Evolutionary conservation across 495 filamentous ascomycete species (phyloP).

Genomic region (Aspergillus homomorphus): DNA sequence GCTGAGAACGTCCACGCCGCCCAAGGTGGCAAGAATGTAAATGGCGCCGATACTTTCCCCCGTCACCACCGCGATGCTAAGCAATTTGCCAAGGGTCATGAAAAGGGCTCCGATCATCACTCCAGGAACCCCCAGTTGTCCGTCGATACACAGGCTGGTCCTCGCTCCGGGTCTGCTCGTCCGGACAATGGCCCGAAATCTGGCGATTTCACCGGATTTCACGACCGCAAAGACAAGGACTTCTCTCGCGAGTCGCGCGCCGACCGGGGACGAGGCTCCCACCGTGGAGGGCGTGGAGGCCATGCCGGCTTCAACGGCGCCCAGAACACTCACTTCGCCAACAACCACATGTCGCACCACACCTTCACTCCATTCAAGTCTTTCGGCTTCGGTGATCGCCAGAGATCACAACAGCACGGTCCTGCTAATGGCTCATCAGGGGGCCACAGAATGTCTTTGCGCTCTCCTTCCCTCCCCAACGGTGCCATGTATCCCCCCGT

Average conservation of each 20-base stretch:
- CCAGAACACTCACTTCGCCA: slow-evolving; percentile 48
- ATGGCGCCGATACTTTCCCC: slow-evolving; percentile 30
- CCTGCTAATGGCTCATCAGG: slow-evolving; percentile 35
- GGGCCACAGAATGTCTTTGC: slow-evolving; percentile 38
- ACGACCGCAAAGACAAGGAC: slow-evolving; percentile 35
- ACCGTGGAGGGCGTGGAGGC: slow-evolving; percentile 53
- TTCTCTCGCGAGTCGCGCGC: slow-evolving; percentile 45
- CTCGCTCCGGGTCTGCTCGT: slow-evolving; percentile 30
- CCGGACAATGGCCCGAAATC: slow-evolving; percentile 41
- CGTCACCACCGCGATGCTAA: slow-evolving; percentile 32
- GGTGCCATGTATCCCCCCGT: slow-evolving; percentile 35
- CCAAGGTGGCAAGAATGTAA: slow-evolving; percentile 15
- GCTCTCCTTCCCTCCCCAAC: slow-evolving; percentile 50
- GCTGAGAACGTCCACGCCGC: slow-evolving; percentile 28
- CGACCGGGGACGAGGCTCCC: slow-evolving; percentile 53
- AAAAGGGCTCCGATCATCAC: slow-evolving; percentile 32
- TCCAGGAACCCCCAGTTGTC: slow-evolving; percentile 29
- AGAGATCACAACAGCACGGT: slow-evolving; percentile 36
- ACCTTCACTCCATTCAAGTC: slow-evolving; percentile 37
- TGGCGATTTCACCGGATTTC: slow-evolving; percentile 33
- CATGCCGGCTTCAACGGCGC: slow-evolving; percentile 37
- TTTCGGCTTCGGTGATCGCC: slow-evolving; percentile 42
- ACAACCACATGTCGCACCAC: slow-evolving; percentile 44
- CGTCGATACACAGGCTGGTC: slow-evolving; percentile 34
- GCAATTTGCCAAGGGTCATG: slow-evolving; percentile 34